These are phyloP conservation scores for Nephelium lappaceum DNA, from an alignment of 345 rosid species.

Conservation along the genomic window DNA sequence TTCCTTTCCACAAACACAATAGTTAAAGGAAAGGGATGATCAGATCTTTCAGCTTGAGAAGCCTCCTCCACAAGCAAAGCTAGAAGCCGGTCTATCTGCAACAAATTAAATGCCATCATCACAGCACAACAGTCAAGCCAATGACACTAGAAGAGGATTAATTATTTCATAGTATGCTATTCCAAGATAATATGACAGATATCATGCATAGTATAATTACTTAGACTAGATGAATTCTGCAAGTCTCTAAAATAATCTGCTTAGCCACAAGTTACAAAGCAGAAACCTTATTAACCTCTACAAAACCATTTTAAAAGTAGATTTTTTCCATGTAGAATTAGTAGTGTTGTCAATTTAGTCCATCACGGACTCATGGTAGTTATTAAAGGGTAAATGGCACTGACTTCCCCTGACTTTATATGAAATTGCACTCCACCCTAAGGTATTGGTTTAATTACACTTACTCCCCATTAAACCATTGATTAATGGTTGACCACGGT, in stretches of 20 bases:
- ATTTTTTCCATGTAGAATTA: neutral
- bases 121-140: neutral
- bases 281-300: neutral
- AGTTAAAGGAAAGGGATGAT: constrained; percentile 40
- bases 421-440: too few species aligned
- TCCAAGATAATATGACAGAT: neutral
- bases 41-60: constrained; percentile 36
- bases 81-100: constrained; percentile 42
- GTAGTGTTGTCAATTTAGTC: neutral
- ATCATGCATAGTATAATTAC: neutral
- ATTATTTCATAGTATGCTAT: neutral
- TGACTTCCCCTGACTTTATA: too few species aligned
- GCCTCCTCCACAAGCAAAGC: constrained; percentile 40
- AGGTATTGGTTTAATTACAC: too few species aligned
- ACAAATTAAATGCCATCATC: constrained; percentile 13
- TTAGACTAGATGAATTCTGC: neutral
- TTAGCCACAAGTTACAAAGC: neutral
- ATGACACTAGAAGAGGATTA: neutral
- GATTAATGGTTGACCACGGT: too few species aligned
- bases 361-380: neutral
- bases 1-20: constrained; percentile 49
- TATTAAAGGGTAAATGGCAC: too few species aligned
- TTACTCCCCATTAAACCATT: too few species aligned
- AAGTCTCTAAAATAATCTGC: neutral
- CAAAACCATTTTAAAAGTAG: neutral